Conservation (phyloP, 176 grass and related monocot species). For the Elymus sibiricus region DNA sequence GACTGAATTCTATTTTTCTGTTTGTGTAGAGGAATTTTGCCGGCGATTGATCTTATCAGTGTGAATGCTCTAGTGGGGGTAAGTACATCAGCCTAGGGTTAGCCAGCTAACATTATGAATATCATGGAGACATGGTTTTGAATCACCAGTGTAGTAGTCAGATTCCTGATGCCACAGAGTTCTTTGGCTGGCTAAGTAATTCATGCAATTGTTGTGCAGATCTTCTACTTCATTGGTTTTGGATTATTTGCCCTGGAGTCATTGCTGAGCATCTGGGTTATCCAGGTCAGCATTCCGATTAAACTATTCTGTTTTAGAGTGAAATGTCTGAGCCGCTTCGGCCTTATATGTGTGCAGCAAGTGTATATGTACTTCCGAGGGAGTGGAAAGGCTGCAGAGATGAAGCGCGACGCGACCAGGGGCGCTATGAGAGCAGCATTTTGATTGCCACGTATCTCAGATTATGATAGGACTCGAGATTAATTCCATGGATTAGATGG, state of each 20-base stretch:
- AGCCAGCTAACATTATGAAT: not conserved
- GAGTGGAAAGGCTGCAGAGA: constrained; percentile 83
- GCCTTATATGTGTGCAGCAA: constrained; percentile 55
- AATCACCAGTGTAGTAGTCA: not conserved
- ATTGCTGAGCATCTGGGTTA: constrained; percentile 92
- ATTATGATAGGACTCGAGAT: constrained; percentile 12
- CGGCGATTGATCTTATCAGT: constrained; percentile 81
- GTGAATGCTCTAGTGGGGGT: constrained; percentile 79
- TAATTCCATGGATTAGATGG: constrained; percentile 21
- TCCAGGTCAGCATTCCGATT: constrained; percentile 62
- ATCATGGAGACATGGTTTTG: not conserved
- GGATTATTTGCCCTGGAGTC: constrained; percentile 87
- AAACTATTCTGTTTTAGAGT: not conserved
- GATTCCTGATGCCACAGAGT: not conserved
- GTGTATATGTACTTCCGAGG: constrained; percentile 98
- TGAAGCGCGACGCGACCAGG: constrained; percentile 72
- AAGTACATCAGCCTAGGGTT: constrained; percentile 17
- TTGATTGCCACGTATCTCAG: constrained; percentile 34
- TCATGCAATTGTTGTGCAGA: constrained; percentile 43
- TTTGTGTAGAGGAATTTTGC: constrained; percentile 80
- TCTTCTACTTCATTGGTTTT: constrained; percentile 97
- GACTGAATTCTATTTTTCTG: not conserved
- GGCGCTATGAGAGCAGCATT: constrained; percentile 78
- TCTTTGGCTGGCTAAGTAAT: constrained; percentile 15
- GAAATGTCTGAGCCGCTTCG: constrained; percentile 22